These are phyloP conservation scores for Prototheca stagnorum DNA, from an alignment of 163 green algal genomes.

Conservation along the genomic window DNA sequence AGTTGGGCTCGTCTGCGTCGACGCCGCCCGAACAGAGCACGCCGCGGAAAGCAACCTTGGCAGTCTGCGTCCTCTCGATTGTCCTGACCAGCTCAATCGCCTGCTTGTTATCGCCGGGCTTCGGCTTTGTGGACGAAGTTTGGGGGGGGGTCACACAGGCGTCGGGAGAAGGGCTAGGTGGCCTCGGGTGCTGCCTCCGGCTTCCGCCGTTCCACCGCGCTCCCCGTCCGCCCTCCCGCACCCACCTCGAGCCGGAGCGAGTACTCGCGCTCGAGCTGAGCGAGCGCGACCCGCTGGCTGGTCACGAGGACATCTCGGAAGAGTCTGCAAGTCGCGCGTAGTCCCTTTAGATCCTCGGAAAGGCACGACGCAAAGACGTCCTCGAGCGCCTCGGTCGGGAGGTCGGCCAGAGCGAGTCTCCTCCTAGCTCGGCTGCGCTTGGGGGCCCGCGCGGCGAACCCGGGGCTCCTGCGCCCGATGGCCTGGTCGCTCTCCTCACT, in stretches of 20 bases:
- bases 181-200: no score
- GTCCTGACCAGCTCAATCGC: neutral
- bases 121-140: no score
- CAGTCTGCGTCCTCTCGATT: neutral
- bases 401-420: no score
- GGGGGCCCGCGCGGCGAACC: no score
- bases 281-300: constrained; percentile 10
- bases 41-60: neutral
- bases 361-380: constrained; percentile 7
- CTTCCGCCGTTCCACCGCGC: no score
- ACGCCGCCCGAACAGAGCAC: neutral
- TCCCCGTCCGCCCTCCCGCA: no score
- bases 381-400: constrained; percentile 3
- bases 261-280: constrained; percentile 3
- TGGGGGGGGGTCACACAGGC: no score
- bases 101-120: no score
- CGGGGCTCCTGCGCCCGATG: no score
- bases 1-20: neutral
- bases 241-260: constrained; percentile 6
- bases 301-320: neutral
- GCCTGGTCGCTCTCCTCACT: no score
- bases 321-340: constrained; percentile 3
- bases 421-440: no score
- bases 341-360: neutral
- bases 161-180: no score